phyloP scores from a whole-genome alignment of 495 filamentous ascomycete genomes.

The Hypoxylon lienhwacheense region DNA sequence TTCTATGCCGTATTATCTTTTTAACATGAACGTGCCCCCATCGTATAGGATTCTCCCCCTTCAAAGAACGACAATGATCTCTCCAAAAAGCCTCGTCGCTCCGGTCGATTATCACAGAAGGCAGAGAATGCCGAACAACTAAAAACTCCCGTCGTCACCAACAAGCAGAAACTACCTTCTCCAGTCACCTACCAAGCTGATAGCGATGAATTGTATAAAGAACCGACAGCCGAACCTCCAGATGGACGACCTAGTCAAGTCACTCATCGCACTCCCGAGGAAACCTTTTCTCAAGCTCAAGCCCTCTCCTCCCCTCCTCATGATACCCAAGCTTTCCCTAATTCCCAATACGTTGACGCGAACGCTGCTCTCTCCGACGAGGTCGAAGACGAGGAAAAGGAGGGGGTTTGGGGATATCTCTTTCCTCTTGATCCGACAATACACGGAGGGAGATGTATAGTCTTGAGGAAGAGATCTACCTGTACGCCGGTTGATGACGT shows the following conservation, averaged over 20 bases:
- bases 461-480: slow-evolving; percentile 66
- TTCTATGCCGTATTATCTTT: slow-evolving; percentile 34
- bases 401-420: slow-evolving; percentile 95
- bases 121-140: slow-evolving; percentile 46
- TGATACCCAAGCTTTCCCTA: slow-evolving; percentile 67
- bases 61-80: slow-evolving; percentile 48
- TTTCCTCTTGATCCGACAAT: slow-evolving; percentile 72
- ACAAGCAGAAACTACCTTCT: slow-evolving; percentile 75
- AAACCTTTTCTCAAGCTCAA: slow-evolving; percentile 50
- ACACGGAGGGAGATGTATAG: slow-evolving; percentile 65
- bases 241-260: slow-evolving; percentile 61
- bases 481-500: slow-evolving; percentile 61
- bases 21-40: no score
- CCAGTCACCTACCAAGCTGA: slow-evolving; percentile 72
- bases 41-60: slow-evolving; percentile 49
- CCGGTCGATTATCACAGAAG: slow-evolving; percentile 58
- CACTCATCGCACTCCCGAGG: slow-evolving; percentile 51
- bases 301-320: slow-evolving; percentile 58
- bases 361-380: slow-evolving; percentile 75
- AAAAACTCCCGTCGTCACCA: slow-evolving; percentile 62
- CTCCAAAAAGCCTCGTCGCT: slow-evolving; percentile 69
- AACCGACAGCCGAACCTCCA: slow-evolving; percentile 71
- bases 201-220: slow-evolving; percentile 65
- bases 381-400: slow-evolving; percentile 81
- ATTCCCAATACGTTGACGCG: slow-evolving; percentile 79